Percentiles rank a stretch among this genome's conserved stretches.
Evolutionary conservation across 2,329 filamentous ascomycete genomes (phyloP).

Genomic region (Stromatinia cepivora): DNA sequence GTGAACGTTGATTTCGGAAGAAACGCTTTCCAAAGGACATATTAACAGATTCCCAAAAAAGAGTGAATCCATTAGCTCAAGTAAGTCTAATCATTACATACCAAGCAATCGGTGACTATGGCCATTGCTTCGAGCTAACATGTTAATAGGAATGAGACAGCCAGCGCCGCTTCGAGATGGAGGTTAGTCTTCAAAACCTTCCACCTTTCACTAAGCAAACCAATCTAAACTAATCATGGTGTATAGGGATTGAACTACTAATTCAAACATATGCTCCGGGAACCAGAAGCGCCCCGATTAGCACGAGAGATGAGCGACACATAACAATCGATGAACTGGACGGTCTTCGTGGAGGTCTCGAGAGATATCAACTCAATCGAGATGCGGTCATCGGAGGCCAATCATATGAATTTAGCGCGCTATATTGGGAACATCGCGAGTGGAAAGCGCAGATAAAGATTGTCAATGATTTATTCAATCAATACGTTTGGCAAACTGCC

Average conservation of each 20-base stretch:
- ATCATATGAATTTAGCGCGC: neutral
- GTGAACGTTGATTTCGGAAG: neutral
- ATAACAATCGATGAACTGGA: neutral
- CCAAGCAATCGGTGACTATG: no score
- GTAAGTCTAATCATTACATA: neutral
- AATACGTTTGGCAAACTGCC: neutral
- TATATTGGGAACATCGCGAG: neutral
- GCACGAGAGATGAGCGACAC: neutral
- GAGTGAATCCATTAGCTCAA: neutral
- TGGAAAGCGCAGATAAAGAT: neutral
- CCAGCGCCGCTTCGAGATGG: neutral
- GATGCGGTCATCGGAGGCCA: neutral
- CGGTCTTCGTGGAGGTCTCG: neutral
- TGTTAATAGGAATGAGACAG: neutral
- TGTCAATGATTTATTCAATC: neutral
- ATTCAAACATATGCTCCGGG: neutral
- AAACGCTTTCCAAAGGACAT: neutral
- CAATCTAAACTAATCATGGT: neutral
- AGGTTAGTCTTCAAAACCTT: neutral
- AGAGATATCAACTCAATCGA: neutral
- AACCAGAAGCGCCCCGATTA: neutral
- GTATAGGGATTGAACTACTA: neutral
- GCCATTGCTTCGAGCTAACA: neutral
- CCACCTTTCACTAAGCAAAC: neutral
- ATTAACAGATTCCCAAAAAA: neutral